phyloP scores from a whole-genome alignment of 371 early-diverging fungal species.

The Dentiscutata heterogama region DNA sequence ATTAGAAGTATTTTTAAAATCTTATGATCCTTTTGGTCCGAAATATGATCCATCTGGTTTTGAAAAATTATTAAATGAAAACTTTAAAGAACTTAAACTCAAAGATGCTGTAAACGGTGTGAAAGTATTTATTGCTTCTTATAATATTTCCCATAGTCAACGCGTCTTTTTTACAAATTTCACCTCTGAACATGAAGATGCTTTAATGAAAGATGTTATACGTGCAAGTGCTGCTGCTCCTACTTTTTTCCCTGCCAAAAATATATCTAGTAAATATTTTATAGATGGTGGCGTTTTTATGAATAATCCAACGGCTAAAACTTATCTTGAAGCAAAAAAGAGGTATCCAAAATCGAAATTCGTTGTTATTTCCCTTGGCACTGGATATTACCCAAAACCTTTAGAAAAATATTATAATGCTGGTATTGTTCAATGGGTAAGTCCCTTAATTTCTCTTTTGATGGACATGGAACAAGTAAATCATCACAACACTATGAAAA shows the following conservation, averaged over 20 bases:
- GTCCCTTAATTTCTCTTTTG: neutral
- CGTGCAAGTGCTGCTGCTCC: conserved; percentile 45
- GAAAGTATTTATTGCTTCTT: too few species aligned
- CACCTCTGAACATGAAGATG: too few species aligned
- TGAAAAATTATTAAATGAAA: too few species aligned
- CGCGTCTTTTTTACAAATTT: too few species aligned
- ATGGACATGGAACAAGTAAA: neutral
- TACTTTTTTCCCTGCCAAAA: conserved; percentile 32
- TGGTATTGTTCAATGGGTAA: neutral
- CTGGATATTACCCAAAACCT: neutral
- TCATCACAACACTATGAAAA: neutral
- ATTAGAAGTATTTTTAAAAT: too few species aligned
- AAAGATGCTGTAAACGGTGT: too few species aligned
- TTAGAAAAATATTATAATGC: neutral
- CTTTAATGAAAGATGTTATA: conserved; percentile 16
- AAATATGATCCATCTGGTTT: too few species aligned
- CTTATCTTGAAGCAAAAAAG: neutral
- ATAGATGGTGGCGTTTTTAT: conserved; percentile 14
- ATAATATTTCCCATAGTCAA: too few species aligned
- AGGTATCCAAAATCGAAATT: neutral
- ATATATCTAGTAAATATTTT: neutral
- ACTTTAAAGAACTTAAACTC: too few species aligned
- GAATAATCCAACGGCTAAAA: neutral
- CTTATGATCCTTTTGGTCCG: too few species aligned
- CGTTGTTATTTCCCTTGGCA: neutral